phyloP scores from a whole-genome alignment of 2,329 filamentous ascomycete species.

The Sphaerulina musiva region DNA sequence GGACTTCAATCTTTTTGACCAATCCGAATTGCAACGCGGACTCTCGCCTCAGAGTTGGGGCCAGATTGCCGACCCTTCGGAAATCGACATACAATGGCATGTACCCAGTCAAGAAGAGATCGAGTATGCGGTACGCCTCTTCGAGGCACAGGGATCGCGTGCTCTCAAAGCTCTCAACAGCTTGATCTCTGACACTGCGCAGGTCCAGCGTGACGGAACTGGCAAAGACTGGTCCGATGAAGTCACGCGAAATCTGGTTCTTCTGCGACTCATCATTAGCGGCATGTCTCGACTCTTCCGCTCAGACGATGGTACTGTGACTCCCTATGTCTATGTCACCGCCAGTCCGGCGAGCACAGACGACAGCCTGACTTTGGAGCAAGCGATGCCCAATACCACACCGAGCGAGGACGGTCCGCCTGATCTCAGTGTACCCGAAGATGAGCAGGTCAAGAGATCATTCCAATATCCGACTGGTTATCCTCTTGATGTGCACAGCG shows the following conservation, averaged over 20 bases:
- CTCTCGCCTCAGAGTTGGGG: slow-evolving; percentile 80
- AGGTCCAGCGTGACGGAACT: slow-evolving; percentile 83
- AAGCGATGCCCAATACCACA: slow-evolving; percentile 27
- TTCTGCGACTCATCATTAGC: slow-evolving; percentile 81
- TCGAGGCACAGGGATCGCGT: slow-evolving; percentile 71
- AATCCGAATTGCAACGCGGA: slow-evolving; percentile 62
- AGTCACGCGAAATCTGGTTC: slow-evolving; percentile 79
- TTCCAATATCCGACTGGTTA: slow-evolving; percentile 90
- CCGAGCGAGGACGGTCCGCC: slow-evolving; percentile 42
- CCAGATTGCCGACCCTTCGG: slow-evolving; percentile 62
- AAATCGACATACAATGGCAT: slow-evolving; percentile 87
- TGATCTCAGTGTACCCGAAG: slow-evolving; percentile 60
- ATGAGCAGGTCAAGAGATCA: slow-evolving; percentile 75
- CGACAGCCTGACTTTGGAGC: slow-evolving; percentile 27
- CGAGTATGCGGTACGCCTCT: slow-evolving; percentile 81
- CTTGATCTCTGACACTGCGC: slow-evolving; percentile 73
- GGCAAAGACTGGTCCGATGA: slow-evolving; percentile 99
- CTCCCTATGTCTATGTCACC: slow-evolving; percentile 38
- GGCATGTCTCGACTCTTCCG: slow-evolving; percentile 88
- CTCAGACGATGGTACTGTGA: slow-evolving; percentile 45
- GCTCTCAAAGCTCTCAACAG: slow-evolving; percentile 68
- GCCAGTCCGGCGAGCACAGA: slow-evolving; percentile 49
- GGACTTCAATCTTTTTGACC: slow-evolving; percentile 82
- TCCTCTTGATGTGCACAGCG: slow-evolving; percentile 57
- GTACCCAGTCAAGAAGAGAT: slow-evolving; percentile 73